Evolutionary conservation across 2,329 filamentous ascomycete genomes (phyloP).

Genomic region (Arachnomyces sp.): DNA sequence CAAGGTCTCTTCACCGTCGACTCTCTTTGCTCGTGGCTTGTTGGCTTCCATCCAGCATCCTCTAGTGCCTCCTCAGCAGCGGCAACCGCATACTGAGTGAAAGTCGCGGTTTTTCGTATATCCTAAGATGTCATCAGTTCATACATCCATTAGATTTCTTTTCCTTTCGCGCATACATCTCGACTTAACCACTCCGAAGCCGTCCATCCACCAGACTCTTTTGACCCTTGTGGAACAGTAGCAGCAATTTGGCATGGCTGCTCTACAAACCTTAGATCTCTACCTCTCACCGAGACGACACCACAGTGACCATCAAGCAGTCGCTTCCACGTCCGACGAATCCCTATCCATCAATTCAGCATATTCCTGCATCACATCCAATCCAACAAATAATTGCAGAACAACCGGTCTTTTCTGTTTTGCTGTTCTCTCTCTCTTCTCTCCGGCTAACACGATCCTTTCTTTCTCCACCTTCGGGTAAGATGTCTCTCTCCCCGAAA

Average conservation of each 20-base stretch:
- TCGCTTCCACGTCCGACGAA: conserved; percentile 69
- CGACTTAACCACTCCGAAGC: conserved; percentile 38
- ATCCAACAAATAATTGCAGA: too few relatives aligned
- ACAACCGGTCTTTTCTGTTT: too few relatives aligned
- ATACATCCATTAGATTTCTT: conserved; percentile 37
- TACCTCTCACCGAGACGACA: conserved; percentile 62
- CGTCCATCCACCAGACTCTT: conserved; percentile 37
- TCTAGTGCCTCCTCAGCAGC: conserved; percentile 77
- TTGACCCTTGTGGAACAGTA: conserved; percentile 58
- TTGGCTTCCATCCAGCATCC: conserved; percentile 71
- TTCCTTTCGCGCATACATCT: conserved; percentile 24
- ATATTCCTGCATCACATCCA: conserved; percentile 3
- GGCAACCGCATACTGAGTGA: conserved; percentile 85
- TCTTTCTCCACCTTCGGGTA: too few relatives aligned
- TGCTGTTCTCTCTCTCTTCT: too few relatives aligned
- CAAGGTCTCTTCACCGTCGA: conserved; percentile 54
- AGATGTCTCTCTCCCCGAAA: too few relatives aligned
- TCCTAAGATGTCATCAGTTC: conserved; percentile 37
- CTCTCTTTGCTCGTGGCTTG: conserved; percentile 56
- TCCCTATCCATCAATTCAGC: conserved; percentile 41
- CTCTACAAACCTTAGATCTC: conserved; percentile 57
- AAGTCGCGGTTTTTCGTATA: conserved; percentile 75
- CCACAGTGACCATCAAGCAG: conserved; percentile 74
- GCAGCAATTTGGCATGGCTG: conserved; percentile 82
- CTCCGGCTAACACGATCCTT: neutral